Evolutionary conservation across 192 early-diverging fungal species (phyloP).

Genomic region (Coemansia sp.): DNA sequence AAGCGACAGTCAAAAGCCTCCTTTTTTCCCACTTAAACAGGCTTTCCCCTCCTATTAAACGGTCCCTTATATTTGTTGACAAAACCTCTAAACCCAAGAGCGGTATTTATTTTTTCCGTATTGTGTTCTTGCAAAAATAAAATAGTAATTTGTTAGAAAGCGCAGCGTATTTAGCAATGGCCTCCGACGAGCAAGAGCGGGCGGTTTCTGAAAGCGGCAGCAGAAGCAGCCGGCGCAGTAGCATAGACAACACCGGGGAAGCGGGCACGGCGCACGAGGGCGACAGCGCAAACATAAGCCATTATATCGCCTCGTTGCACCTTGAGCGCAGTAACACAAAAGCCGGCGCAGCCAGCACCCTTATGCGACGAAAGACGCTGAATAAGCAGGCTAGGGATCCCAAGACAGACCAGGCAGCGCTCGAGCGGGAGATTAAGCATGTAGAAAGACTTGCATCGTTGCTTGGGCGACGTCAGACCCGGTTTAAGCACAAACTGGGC

Average conservation of each 20-base stretch:
- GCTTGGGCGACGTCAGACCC: slow-evolving; percentile 44
- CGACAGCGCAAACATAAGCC: slow-evolving; percentile 9
- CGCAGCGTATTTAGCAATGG: not conserved
- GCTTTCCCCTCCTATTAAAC: too few species aligned
- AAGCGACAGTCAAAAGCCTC: not conserved
- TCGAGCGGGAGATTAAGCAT: slow-evolving; percentile 47
- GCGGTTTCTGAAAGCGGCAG: not conserved
- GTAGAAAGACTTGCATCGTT: slow-evolving; percentile 46
- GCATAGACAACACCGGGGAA: not conserved
- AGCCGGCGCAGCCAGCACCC: not conserved
- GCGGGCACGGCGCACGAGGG: not conserved
- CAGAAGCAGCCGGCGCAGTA: not conserved
- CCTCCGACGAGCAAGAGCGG: not conserved
- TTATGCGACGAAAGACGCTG: slow-evolving; percentile 45
- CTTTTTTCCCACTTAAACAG: too few species aligned
- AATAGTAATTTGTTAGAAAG: not conserved
- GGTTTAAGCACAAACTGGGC: slow-evolving; percentile 32
- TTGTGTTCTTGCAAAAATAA: not conserved
- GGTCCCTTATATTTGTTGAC: not conserved
- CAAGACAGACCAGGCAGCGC: slow-evolving; percentile 42
- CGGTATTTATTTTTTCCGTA: not conserved
- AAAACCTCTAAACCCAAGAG: not conserved
- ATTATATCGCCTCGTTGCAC: slow-evolving; percentile 41
- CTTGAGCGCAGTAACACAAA: slow-evolving; percentile 46
- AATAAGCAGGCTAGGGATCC: slow-evolving; percentile 46